Evolutionary conservation across 345 rosid genomes (phyloP), one percentile per base, ranked within the genome.

Genomic region (Salix arbutifolia): DNA sequence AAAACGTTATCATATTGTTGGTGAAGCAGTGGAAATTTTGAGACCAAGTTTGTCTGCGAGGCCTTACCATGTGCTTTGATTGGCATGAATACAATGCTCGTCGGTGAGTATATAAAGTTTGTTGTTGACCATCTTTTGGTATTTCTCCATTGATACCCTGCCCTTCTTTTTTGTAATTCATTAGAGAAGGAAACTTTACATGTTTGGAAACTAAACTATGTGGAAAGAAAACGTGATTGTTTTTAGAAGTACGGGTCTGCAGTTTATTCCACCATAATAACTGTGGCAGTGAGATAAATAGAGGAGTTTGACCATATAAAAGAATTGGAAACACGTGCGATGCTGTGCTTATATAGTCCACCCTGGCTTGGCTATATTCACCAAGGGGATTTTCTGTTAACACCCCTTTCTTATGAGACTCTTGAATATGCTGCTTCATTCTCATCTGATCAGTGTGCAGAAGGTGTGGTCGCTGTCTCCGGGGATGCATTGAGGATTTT

Each of bases 321-420:
- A 31, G 33, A 31, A 31, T 31, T 4, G 33, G 33, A 31, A 31
- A 31, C 93, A 28, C 91, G 91, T 81, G 98, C 99, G 17, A 92
- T 96, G 98, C 87, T 93, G 77, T 94, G 98, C 79, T 83, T 96
- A 86, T 96, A 98, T 50, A 96, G 99, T 83, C 90, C 98, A 72
- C 97, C 97, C 38, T 94, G 99, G 99, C 97, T 96, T 80, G 99
- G 99, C 52, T 96, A 93, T 85, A 92, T 96, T 82, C 97, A 96
- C 73, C 97, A 91, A 82, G 99, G 99, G 25, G 94, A 91, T 87
- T 96, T 96, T 83, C 91, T 87, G 75, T 79, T 96, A 79, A 92
- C 97, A 17, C 98, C 98, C 46, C 97, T 96, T 56, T 96, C 98
- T n/a, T 93, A 31, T 31, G 33, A 31, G 33, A 31, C 33, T 31